Base-by-base conservation (phyloP, 305 asterid genomes). In the Ajuga reptans region DNA sequence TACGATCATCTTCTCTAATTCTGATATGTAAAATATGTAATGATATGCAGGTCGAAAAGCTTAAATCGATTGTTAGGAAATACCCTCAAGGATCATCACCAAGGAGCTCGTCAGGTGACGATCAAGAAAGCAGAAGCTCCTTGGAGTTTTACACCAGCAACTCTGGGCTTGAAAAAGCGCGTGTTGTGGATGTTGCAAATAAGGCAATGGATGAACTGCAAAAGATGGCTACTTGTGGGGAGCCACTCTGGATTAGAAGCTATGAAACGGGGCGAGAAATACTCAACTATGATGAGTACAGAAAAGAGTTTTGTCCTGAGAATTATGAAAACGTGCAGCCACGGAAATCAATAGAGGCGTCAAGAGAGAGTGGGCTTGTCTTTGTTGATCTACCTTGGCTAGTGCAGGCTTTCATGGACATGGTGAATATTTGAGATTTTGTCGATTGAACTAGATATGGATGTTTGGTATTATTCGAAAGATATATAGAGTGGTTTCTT, bases 211-310 rank as follows among this genome's bases (percentile, higher is more conserved):
- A 85, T 17, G 96, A 92, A 69, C 79, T 90, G 66, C 78, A 21
- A 70, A 84, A 71, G 77, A 90, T 92, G 96, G 89, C 93, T 10
- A 71, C 83, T 31, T 63, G 34, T 0, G 85, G 84, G 2, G 93
- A 88, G 45, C 98, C 95, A 0, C 18, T 92, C 50, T 92, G 98
- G 98, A 33, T 88, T 6, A 72, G 75, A 71, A 88, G 98, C 80
- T 79, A 77, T 12, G 98, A 90, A 61, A 86, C 85, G 3, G 93
- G 96, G 27, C 88, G 93, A 1, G 92, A 92, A 46, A 88, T 90
- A 64, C 98, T 92, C n/a, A 92, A 92, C 68, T 92, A 89, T 27
- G 96, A 92, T 31, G 95, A 87, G 83, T 92, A 90, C 66, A 56
- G 69, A 54, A 88, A 82, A 54, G 73, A 75, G 37, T 85, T 89